Conservation (phyloP, 176 grass and related monocot species). For the Carex littledalei region DNA sequence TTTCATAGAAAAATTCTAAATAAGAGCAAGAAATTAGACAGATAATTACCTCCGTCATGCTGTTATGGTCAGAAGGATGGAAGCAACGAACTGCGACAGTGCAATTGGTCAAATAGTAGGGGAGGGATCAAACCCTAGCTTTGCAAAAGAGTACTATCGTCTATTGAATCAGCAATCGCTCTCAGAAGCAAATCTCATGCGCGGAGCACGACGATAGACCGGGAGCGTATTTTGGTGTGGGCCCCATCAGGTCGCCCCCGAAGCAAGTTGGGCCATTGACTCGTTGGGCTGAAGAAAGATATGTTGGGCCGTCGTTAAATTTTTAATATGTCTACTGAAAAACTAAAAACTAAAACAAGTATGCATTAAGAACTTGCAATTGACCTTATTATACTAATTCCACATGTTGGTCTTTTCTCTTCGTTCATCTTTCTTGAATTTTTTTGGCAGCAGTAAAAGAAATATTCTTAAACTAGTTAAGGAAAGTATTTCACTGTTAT, state of each 20-base stretch:
- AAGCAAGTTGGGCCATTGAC: not conserved
- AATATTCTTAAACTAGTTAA: too few species aligned
- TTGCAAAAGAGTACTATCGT: not conserved
- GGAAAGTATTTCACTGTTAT: too few species aligned
- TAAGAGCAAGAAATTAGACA: not conserved
- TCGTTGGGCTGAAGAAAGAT: not conserved
- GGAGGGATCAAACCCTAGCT: not conserved
- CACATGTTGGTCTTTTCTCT: too few species aligned
- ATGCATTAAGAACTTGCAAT: too few species aligned
- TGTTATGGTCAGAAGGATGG: not conserved
- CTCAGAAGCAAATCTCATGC: not conserved
- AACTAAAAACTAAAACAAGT: too few species aligned
- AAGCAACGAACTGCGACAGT: not conserved
- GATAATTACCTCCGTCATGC: constrained; percentile 28
- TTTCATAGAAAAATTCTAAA: not conserved
- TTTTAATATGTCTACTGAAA: not conserved
- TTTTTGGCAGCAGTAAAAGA: too few species aligned
- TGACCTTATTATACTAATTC: too few species aligned
- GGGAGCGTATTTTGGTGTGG: not conserved
- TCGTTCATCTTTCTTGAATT: too few species aligned
- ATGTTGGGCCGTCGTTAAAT: not conserved
- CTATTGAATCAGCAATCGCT: not conserved
- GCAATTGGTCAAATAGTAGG: not conserved
- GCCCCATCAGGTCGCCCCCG: not conserved
- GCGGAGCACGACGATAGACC: not conserved